Conservation (phyloP, 176 grass and related monocot genomes). For the Aegilops longissima region DNA sequence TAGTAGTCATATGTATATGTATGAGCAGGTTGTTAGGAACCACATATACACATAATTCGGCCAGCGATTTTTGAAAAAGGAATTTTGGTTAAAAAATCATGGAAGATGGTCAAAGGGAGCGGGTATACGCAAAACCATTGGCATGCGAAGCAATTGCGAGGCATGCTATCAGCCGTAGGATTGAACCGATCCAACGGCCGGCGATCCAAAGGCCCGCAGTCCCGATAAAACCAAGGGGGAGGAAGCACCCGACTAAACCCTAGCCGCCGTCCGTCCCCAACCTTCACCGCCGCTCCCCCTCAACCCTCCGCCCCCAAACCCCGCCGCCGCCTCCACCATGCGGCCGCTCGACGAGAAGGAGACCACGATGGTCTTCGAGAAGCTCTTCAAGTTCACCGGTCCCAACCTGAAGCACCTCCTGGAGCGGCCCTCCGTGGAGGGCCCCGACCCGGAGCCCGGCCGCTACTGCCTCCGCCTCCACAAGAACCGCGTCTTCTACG, state of each 20-base stretch:
- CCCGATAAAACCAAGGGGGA: background rate
- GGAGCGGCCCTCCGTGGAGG: constrained; percentile 70
- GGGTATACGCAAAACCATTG: too few species aligned
- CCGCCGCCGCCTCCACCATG: constrained; percentile 33
- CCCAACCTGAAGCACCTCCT: constrained; percentile 85
- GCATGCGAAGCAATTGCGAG: background rate
- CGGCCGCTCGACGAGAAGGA: constrained; percentile 90
- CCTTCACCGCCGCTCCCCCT: background rate
- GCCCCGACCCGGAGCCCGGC: constrained; percentile 48
- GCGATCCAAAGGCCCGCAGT: background rate
- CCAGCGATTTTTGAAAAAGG: too few species aligned
- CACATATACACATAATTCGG: too few species aligned
- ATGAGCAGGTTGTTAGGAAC: too few species aligned
- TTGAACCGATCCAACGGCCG: background rate
- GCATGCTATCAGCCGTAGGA: background rate
- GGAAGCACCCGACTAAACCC: background rate
- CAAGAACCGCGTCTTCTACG: constrained; percentile 88
- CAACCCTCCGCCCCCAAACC: background rate
- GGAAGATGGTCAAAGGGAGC: too few species aligned
- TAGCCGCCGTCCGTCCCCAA: constrained; percentile 12
- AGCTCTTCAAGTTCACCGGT: constrained; percentile 88
- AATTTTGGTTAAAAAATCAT: too few species aligned
- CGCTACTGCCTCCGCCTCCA: constrained; percentile 89
- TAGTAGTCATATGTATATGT: too few species aligned
- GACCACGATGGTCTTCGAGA: constrained; percentile 76